Conservation (phyloP, 2,329 filamentous ascomycete species). For the Teratosphaeria gauchensis region DNA sequence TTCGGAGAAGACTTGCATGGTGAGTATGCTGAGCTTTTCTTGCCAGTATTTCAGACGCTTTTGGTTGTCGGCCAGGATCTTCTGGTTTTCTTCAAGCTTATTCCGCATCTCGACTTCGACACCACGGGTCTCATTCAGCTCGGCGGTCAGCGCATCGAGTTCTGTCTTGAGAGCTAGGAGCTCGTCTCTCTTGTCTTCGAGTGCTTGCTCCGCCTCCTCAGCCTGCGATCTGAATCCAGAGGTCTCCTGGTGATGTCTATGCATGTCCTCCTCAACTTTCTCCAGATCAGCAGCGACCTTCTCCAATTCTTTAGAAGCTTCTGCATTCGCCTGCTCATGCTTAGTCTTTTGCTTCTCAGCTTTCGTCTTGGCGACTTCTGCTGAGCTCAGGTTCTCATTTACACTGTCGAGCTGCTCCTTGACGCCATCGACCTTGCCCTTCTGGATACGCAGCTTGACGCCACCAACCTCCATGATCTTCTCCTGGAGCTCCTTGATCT, state of each 20-base stretch:
- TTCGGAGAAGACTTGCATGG: conserved; percentile 63
- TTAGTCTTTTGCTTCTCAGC: conserved; percentile 87
- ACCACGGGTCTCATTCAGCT: conserved; percentile 80
- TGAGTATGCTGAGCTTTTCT: conserved; percentile 77
- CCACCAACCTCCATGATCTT: conserved; percentile 98
- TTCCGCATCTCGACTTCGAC: conserved; percentile 97
- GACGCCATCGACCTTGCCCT: conserved; percentile 78
- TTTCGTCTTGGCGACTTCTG: conserved; percentile 82
- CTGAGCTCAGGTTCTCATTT: conserved; percentile 71
- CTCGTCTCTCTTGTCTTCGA: conserved; percentile 71
- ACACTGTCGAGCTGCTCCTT: conserved; percentile 77
- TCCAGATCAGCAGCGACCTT: conserved; percentile 63
- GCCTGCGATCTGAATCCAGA: conserved; percentile 63
- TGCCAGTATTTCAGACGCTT: conserved; percentile 78
- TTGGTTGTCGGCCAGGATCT: conserved; percentile 75
- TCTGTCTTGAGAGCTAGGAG: conserved; percentile 71
- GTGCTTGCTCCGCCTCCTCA: conserved; percentile 67
- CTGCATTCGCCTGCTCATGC: conserved; percentile 70
- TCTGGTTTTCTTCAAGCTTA: conserved; percentile 93
- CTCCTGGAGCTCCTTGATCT: conserved; percentile 86
- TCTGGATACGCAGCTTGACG: conserved; percentile 81
- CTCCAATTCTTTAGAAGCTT: conserved; percentile 70
- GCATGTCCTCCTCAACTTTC: conserved; percentile 67
- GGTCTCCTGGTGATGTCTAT: conserved; percentile 65
- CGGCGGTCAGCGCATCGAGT: conserved; percentile 73